phyloP scores from a whole-genome alignment of 345 rosid species.

The Hibiscus syriacus region DNA sequence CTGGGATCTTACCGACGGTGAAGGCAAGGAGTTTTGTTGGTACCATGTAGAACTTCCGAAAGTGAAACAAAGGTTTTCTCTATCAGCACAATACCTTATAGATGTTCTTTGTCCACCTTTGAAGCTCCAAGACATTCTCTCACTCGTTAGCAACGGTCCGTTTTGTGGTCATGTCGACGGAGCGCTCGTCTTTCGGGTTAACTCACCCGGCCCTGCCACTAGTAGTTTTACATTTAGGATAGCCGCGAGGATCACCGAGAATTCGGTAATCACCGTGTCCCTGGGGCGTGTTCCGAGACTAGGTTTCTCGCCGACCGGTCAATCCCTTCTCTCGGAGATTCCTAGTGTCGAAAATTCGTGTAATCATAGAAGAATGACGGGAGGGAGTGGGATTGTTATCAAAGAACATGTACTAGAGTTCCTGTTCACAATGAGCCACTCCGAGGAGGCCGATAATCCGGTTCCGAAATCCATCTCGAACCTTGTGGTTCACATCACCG shows the following conservation, averaged over 20 bases:
- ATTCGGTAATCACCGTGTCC: slow-evolving; percentile 87
- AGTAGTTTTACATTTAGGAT: slow-evolving; percentile 76
- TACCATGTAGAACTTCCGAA: slow-evolving; percentile 89
- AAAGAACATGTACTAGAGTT: slow-evolving; percentile 97
- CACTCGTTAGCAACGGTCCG: slow-evolving; percentile 93
- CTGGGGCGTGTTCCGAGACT: slow-evolving; percentile 86
- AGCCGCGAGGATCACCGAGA: slow-evolving; percentile 85
- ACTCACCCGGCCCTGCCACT: slow-evolving; percentile 81
- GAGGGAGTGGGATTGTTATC: slow-evolving; percentile 63
- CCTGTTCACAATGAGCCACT: slow-evolving; percentile 88
- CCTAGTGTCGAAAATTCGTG: slow-evolving; percentile 74
- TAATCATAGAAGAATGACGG: slow-evolving; percentile 37
- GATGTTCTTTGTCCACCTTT: slow-evolving; percentile 89
- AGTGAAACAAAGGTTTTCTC: slow-evolving; percentile 68
- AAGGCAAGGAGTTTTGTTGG: slow-evolving; percentile 82
- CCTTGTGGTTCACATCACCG: slow-evolving; percentile 81
- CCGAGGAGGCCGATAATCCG: slow-evolving; percentile 97
- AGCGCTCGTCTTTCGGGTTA: slow-evolving; percentile 89
- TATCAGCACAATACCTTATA: slow-evolving; percentile 80
- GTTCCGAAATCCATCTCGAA: slow-evolving; percentile 81
- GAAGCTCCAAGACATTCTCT: slow-evolving; percentile 90
- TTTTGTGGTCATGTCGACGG: slow-evolving; percentile 87
- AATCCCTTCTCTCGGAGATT: slow-evolving; percentile 83
- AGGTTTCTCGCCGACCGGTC: slow-evolving; percentile 74
- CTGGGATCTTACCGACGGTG: slow-evolving; percentile 81